Percentiles rank a stretch among this genome's conserved stretches.
These are phyloP conservation scores for Globisporangium uncinulatum DNA, from an alignment of 352 stramenopile species.

Conservation along the genomic window DNA sequence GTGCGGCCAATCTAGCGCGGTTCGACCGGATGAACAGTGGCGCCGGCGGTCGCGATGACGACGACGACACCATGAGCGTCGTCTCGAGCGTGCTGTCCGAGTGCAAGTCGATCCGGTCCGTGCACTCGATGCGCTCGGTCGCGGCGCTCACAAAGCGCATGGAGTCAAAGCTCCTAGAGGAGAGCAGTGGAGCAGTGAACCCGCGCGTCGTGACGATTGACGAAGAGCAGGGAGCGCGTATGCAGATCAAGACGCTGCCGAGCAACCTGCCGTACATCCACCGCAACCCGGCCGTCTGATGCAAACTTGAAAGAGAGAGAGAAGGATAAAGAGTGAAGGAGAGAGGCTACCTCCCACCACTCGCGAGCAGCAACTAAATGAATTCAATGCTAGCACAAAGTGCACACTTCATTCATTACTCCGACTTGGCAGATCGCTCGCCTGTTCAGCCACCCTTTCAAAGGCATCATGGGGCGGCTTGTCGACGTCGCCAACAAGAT, in stretches of 20 bases:
- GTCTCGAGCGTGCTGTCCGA: constrained; percentile 76
- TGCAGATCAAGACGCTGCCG: constrained; percentile 85
- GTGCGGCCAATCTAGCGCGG: constrained; percentile 45
- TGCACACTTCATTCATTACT: neutral
- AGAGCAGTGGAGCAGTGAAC: constrained; percentile 29
- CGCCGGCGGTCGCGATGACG: constrained; percentile 15
- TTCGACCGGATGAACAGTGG: constrained; percentile 18
- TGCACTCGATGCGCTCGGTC: constrained; percentile 80
- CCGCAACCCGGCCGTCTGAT: constrained; percentile 90
- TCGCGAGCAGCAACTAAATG: neutral
- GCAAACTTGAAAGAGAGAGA: neutral
- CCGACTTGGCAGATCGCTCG: too few species aligned
- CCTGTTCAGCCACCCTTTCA: too few species aligned
- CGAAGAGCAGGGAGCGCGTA: constrained; percentile 79
- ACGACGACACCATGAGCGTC: constrained; percentile 66
- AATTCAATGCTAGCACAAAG: neutral
- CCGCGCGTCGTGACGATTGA: constrained; percentile 87
- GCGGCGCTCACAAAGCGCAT: constrained; percentile 63
- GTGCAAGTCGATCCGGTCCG: constrained; percentile 82
- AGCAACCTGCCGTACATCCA: constrained; percentile 94
- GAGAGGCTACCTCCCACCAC: neutral
- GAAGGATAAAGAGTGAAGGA: too few species aligned
- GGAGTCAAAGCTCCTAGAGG: constrained; percentile 56
- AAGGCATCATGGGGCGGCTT: constrained; percentile 16
- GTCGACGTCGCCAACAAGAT: constrained; percentile 37